Conservation (phyloP, 495 filamentous ascomycete genomes). For the Annulohypoxylon maeteangense region DNA sequence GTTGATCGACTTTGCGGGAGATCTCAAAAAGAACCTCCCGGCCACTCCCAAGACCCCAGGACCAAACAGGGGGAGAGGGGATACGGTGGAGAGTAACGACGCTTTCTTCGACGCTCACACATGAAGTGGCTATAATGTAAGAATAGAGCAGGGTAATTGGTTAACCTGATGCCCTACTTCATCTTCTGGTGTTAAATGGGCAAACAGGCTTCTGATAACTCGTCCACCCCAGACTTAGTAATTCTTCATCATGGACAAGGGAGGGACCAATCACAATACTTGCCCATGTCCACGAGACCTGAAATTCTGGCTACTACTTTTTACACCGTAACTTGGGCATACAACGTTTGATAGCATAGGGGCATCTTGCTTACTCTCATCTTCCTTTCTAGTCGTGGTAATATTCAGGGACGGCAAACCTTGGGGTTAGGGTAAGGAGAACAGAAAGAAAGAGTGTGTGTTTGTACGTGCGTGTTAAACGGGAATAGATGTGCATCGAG, state of each 20-base stretch:
- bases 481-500: slow-evolving; percentile 12
- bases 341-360: neutral
- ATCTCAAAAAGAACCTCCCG: slow-evolving; percentile 60
- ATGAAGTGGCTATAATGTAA: slow-evolving; percentile 3
- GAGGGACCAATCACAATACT: neutral
- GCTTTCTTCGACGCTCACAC: slow-evolving; percentile 45
- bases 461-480: too few relatives aligned
- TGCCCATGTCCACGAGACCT: neutral
- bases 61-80: slow-evolving; percentile 32
- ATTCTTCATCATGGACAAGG: neutral
- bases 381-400: neutral
- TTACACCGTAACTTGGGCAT: neutral
- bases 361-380: neutral
- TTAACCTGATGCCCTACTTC: neutral
- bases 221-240: neutral
- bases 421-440: neutral
- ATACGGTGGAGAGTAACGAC: slow-evolving; percentile 38
- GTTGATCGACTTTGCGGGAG: slow-evolving; percentile 62
- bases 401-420: neutral
- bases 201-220: neutral
- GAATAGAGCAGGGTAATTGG: neutral
- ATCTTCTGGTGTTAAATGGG: neutral
- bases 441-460: neutral
- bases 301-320: slow-evolving; percentile 1
- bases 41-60: slow-evolving; percentile 39